These are phyloP conservation scores for Fusarium tanahbumbuense DNA, from an alignment of 2,329 filamentous ascomycete genomes.

Conservation along the genomic window DNA sequence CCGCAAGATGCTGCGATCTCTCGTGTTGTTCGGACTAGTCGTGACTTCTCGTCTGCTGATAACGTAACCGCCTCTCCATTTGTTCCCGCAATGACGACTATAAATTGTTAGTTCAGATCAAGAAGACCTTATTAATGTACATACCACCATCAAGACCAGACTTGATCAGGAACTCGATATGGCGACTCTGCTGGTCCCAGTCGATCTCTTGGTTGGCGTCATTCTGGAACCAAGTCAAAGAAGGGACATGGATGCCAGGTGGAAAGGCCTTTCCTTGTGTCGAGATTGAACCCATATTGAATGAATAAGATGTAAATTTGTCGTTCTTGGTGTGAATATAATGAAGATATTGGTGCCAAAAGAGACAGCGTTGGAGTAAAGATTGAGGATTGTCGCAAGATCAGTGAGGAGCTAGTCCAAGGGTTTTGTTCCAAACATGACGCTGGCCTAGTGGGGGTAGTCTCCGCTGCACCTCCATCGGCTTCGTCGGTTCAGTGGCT, in stretches of 20 bases:
- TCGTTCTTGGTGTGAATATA: neutral
- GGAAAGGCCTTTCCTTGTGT: slow-evolving; percentile 53
- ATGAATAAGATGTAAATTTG: neutral
- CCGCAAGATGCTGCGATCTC: slow-evolving; percentile 67
- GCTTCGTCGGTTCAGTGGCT: slow-evolving; percentile 26
- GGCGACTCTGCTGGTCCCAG: slow-evolving; percentile 64
- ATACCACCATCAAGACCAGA: slow-evolving; percentile 64
- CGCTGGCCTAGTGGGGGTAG: slow-evolving; percentile 19
- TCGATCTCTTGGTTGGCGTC: slow-evolving; percentile 64
- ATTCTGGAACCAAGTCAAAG: slow-evolving; percentile 65
- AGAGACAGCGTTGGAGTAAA: slow-evolving; percentile 6
- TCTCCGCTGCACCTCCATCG: slow-evolving; percentile 3
- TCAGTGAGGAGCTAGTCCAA: slow-evolving; percentile 17
- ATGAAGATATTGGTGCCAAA: neutral
- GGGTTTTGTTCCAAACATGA: slow-evolving; percentile 17
- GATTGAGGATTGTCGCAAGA: slow-evolving; percentile 17
- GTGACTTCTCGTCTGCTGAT: slow-evolving; percentile 70
- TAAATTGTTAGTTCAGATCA: slow-evolving; percentile 21
- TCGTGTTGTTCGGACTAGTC: slow-evolving; percentile 71
- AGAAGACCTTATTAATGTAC: neutral
- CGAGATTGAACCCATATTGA: slow-evolving; percentile 47
- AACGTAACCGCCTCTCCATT: slow-evolving; percentile 81
- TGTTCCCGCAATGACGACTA: slow-evolving; percentile 76
- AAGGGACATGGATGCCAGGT: slow-evolving; percentile 67
- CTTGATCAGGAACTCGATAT: slow-evolving; percentile 64